Evolutionary conservation across 495 filamentous ascomycete genomes (phyloP).

Genomic region (Penicillium arizonense): DNA sequence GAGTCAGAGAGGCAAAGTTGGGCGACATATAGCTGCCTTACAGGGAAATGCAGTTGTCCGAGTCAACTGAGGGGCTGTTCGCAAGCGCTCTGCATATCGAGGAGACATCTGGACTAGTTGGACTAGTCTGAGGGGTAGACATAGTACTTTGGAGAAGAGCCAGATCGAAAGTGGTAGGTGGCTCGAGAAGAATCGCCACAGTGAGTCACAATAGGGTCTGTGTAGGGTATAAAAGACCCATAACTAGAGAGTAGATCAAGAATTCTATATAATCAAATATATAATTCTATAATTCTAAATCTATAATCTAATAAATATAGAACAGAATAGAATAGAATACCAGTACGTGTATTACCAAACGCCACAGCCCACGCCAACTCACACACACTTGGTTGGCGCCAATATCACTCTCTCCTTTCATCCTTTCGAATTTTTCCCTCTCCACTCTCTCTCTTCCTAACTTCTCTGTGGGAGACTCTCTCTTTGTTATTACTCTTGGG

Average conservation of each 20-base stretch:
- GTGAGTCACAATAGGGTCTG: too few species aligned
- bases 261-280: too few species aligned
- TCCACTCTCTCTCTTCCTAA: constrained; percentile 17
- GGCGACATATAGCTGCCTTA: constrained; percentile 2
- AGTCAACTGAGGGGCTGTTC: constrained; percentile 14
- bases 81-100: constrained; percentile 13
- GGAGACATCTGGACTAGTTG: constrained; percentile 25
- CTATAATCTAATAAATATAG: not conserved
- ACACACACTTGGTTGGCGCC: constrained; percentile 13
- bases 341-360: constrained; percentile 13
- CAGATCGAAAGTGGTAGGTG: too few species aligned
- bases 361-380: constrained; percentile 18
- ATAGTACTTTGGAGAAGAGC: not conserved
- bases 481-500: constrained; percentile 2
- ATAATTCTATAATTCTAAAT: too few species aligned
- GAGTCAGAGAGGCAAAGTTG: not conserved
- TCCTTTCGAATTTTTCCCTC: constrained; percentile 21
- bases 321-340: constrained; percentile 5
- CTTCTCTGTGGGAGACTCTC: constrained; percentile 6
- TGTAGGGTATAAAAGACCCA: too few species aligned
- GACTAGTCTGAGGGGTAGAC: constrained; percentile 30
- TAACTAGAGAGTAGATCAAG: too few species aligned
- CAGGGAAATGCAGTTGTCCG: constrained; percentile 17
- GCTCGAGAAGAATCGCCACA: too few species aligned
- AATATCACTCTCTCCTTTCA: constrained; percentile 16